Percentiles rank a stretch among this genome's conserved stretches.
Evolutionary conservation across 768 basidiomycete genomes (phyloP).

Genomic region (Paxillus involutus): DNA sequence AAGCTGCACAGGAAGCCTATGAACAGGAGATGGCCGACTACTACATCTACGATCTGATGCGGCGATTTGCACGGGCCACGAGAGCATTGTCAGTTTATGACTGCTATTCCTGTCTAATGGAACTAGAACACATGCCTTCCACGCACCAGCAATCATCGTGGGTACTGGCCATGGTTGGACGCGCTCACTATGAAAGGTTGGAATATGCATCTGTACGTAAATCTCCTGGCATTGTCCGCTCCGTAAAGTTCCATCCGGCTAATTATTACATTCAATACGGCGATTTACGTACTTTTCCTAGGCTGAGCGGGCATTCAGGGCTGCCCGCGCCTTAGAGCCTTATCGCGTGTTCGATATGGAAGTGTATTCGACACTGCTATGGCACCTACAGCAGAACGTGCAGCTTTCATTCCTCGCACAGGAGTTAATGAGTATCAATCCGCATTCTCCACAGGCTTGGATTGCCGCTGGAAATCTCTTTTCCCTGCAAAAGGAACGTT

Average conservation of each 20-base stretch:
- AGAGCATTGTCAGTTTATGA: conserved; percentile 75
- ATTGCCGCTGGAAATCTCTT: conserved; percentile 96
- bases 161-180: conserved; percentile 81
- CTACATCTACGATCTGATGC: conserved; percentile 78
- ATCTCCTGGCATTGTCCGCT: conserved; percentile 1
- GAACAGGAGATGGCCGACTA: conserved; percentile 76
- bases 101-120: conserved; percentile 69
- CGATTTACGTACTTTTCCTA: conserved; percentile 35
- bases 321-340: conserved; percentile 82
- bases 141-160: conserved; percentile 73
- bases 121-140: conserved; percentile 73
- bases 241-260: conserved; percentile 6
- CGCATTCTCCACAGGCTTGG: conserved; percentile 89
- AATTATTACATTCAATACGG: conserved; percentile 13
- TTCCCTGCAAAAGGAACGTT: conserved; percentile 90
- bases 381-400: conserved; percentile 87
- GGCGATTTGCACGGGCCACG: conserved; percentile 80
- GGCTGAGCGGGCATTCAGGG: conserved; percentile 89
- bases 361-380: conserved; percentile 91
- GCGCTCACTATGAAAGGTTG: conserved; percentile 85
- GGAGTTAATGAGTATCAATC: conserved; percentile 81
- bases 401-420: conserved; percentile 92
- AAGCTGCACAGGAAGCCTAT: conserved; percentile 68
- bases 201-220: conserved; percentile 84
- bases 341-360: conserved; percentile 93